A percentile compares a stretch with the other conserved stretches of the same genome.
phyloP scores from a whole-genome alignment of 345 rosid species.

The Passiflora organensis region DNA sequence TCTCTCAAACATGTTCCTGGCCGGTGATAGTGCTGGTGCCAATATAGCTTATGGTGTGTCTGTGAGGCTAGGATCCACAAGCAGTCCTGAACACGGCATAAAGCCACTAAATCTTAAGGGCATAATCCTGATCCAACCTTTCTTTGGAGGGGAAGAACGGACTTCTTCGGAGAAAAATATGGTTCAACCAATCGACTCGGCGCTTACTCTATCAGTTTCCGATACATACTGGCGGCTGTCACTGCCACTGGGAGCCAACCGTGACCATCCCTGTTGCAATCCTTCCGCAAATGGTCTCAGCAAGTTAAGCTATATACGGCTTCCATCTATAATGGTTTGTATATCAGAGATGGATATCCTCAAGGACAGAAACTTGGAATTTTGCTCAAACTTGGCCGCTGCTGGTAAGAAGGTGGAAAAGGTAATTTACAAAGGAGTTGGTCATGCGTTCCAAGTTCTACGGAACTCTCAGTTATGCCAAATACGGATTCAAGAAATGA shows the following conservation, averaged over 20 bases:
- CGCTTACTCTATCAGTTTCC: conserved; percentile 19
- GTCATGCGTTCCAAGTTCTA: conserved; percentile 71
- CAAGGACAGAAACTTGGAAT: conserved; percentile 52
- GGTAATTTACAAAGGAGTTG: conserved; percentile 57
- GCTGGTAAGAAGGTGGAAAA: conserved; percentile 54
- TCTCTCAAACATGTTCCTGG: conserved; percentile 12
- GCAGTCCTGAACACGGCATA: conserved; percentile 4
- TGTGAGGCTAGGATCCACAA: conserved; percentile 4
- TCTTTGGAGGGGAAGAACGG: conserved; percentile 21
- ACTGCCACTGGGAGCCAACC: conserved; percentile 20
- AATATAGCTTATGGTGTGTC: conserved; percentile 26
- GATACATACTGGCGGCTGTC: conserved; percentile 26
- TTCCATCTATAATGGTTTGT: conserved; percentile 14
- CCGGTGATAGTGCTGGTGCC: conserved; percentile 29
- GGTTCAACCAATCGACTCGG: conserved; percentile 18
- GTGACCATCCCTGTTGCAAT: conserved; percentile 26
- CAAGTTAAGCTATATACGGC: conserved; percentile 10
- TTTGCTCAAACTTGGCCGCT: conserved; percentile 42
- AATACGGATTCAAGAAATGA: conserved; percentile 49
- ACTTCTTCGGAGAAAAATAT: conserved; percentile 17
- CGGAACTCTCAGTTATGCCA: conserved; percentile 37
- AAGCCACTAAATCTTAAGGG: conserved; percentile 17
- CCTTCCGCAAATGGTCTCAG: conserved; percentile 13
- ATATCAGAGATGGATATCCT: conserved; percentile 44
- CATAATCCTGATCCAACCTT: conserved; percentile 25